These are phyloP conservation scores for Mycena maculata DNA, from an alignment of 768 basidiomycete genomes.

Conservation along the genomic window DNA sequence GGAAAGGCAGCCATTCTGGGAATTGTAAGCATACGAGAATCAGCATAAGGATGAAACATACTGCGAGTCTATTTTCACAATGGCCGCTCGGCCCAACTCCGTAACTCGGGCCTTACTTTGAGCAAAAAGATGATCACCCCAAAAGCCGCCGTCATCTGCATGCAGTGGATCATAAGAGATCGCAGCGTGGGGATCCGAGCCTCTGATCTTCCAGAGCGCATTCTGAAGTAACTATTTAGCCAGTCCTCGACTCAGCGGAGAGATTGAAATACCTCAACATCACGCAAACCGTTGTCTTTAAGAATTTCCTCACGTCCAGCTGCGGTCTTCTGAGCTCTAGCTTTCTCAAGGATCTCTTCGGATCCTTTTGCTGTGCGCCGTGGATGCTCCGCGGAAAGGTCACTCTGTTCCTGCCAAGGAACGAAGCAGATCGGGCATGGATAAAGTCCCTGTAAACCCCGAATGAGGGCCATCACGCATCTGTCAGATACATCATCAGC, in stretches of 20 bases:
- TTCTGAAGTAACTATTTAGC: conserved; percentile 42
- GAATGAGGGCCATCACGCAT: conserved; percentile 52
- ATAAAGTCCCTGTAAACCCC: conserved; percentile 40
- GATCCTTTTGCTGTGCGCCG: conserved; percentile 34
- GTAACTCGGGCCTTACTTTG: conserved; percentile 40
- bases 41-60: conserved; percentile 25
- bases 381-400: conserved; percentile 30
- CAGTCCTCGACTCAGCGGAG: conserved; percentile 3
- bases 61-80: conserved; percentile 38
- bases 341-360: conserved; percentile 29
- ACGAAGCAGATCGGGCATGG: conserved; percentile 56
- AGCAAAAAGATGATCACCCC: conserved; percentile 43
- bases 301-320: conserved; percentile 29
- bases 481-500: conserved; percentile 34
- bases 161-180: conserved; percentile 55
- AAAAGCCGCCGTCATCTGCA: conserved; percentile 30
- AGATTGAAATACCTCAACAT: conserved; percentile 33
- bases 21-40: neutral
- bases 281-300: conserved; percentile 37
- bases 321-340: conserved; percentile 6
- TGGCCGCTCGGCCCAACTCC: conserved; percentile 21
- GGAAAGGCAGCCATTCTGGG: conserved; percentile 45
- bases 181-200: conserved; percentile 49
- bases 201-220: conserved; percentile 50
- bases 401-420: conserved; percentile 38